Evolutionary conservation across 202 grass and related monocot genomes (phyloP), one percentile per base, ranked within the genome.

Genomic region (Panicum virgatum): DNA sequence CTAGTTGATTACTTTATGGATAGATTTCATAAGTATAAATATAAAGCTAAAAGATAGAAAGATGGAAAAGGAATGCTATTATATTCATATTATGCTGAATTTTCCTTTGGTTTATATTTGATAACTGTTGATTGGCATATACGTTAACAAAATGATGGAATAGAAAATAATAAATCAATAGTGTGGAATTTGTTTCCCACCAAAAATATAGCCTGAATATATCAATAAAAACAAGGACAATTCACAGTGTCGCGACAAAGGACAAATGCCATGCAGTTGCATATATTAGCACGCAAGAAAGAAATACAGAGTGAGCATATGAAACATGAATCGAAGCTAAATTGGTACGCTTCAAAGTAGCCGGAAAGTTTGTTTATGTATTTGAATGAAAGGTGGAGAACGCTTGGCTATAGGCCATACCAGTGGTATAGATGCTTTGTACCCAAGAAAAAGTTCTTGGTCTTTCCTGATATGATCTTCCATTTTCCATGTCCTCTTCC

Each of bases 401-500:
- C 67, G 46, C 36, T 23, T 81, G 73, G 62, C 48, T 25, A 72
- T 43, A 61, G 73, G 52, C 1, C 77, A 77, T 95, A 98, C 96
- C 90, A 86, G 64, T 3, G 96, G 92, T 22, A 84, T 7, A 80
- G 88, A 91, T 82, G 92, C 86, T 98, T 37, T 90, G 90, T 61
- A 98, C 87, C 67, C 82, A 75, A 13, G 96, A 82, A 89, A 95
- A 98, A 19, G 88, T 90, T 84, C 92, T 94, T 80, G 89, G 80
- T 82, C 88, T 97, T 54, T 92, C 94, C 62, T 88, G 92, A 63
- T 88, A 98, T 1, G 74, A 66, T 46, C 81, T 86, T 73, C 92
- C 96, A 82, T 88, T 95, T 86, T 98, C 96, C 80, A 95, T 91
- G 57, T 95, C 92, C 77, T 77, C 87, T 66, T 98, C 92, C 96